These are phyloP conservation scores for Plasmodium inui DNA, from an alignment of 169 alveolate genomes.

Conservation along the genomic window DNA sequence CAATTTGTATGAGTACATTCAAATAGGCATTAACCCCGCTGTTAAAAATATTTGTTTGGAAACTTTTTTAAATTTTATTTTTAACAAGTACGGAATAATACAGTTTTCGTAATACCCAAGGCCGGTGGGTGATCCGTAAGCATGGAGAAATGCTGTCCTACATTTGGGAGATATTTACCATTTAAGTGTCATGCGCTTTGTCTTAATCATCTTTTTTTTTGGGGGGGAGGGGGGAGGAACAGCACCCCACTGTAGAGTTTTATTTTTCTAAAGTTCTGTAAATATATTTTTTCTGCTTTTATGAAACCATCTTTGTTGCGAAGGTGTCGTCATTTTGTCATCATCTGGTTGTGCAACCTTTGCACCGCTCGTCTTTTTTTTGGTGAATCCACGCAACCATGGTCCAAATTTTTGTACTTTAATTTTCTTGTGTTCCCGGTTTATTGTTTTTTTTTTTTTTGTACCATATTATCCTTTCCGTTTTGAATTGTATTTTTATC, in stretches of 20 bases:
- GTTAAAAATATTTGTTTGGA: constrained; percentile 70
- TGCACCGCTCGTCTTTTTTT: not conserved
- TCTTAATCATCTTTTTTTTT: not conserved
- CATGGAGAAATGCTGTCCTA: not conserved
- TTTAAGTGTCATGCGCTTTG: constrained; percentile 33
- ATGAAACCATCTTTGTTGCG: not conserved
- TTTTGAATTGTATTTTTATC: not conserved
- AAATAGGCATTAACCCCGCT: constrained; percentile 55
- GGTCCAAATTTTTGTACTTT: constrained; percentile 1
- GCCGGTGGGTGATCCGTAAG: not conserved
- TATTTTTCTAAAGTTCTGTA: not conserved
- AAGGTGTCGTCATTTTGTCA: not conserved
- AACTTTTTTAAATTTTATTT: constrained; percentile 67
- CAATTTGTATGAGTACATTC: constrained; percentile 73
- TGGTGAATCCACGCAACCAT: not conserved
- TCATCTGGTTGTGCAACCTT: not conserved
- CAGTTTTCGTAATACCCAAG: not conserved
- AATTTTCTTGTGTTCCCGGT: not conserved
- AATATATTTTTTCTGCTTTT: not conserved
- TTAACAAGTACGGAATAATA: constrained; percentile 64
- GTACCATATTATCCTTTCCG: not conserved
- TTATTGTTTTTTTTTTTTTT: not conserved
- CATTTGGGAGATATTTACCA: not conserved
- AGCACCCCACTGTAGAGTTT: not conserved
- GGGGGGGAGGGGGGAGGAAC: not conserved